Conservation (phyloP, 2,329 filamentous ascomycete genomes). For the Ophiosphaerella herpotricha region DNA sequence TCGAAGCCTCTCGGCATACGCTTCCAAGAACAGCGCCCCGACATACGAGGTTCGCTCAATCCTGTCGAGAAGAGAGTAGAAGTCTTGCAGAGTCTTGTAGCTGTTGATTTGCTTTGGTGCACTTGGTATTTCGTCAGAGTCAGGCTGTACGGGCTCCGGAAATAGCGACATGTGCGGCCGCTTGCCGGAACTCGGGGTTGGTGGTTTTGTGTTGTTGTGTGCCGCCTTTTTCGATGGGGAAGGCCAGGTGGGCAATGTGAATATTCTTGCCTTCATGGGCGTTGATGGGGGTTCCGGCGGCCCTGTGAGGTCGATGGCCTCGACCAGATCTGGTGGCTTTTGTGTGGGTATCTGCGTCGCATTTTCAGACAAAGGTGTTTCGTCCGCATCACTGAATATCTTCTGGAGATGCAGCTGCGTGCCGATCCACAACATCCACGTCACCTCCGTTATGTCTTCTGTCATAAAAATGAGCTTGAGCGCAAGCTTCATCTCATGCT, state of each 20-base stretch:
- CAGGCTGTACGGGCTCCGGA: neutral
- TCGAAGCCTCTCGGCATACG: slow-evolving; percentile 30
- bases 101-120: slow-evolving; percentile 8
- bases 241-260: slow-evolving; percentile 2
- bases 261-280: neutral
- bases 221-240: neutral
- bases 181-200: neutral
- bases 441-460: slow-evolving; percentile 20
- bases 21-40: slow-evolving; percentile 26
- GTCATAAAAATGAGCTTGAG: slow-evolving; percentile 23
- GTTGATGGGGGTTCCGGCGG: slow-evolving; percentile 18
- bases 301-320: slow-evolving; percentile 10
- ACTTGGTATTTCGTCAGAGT: neutral
- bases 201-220: neutral
- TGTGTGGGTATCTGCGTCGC: neutral
- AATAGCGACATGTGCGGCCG: neutral
- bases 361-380: neutral
- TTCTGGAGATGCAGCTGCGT: slow-evolving; percentile 14
- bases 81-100: slow-evolving; percentile 29
- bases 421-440: slow-evolving; percentile 28
- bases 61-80: slow-evolving; percentile 32
- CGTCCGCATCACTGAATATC: neutral
- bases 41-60: slow-evolving; percentile 26
- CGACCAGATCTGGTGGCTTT: neutral
- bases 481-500: slow-evolving; percentile 30